These are phyloP conservation scores for Intubia oerlemansii DNA, from an alignment of 2,329 filamentous ascomycete species.

Conservation along the genomic window DNA sequence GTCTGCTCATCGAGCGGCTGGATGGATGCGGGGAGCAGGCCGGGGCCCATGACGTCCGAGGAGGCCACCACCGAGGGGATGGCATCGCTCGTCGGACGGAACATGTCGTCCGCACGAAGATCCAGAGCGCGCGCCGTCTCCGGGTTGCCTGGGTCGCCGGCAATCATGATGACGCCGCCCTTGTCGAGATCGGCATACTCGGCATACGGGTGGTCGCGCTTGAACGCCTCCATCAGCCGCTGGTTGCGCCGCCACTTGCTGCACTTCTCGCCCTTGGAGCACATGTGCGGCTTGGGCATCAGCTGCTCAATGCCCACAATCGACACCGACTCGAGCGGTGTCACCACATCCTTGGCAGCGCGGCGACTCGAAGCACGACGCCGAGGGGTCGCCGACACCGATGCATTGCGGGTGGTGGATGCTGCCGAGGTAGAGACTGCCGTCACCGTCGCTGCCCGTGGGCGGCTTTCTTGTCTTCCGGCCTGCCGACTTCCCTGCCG, in stretches of 20 bases:
- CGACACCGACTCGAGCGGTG: slow-evolving; percentile 65
- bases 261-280: slow-evolving; percentile 72
- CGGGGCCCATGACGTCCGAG: slow-evolving; percentile 68
- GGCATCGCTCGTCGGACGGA: slow-evolving; percentile 51
- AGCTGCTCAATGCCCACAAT: slow-evolving; percentile 86
- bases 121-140: slow-evolving; percentile 29
- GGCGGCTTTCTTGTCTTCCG: too few species aligned
- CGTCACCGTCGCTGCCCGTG: neutral
- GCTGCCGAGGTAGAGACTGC: neutral
- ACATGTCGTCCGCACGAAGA: slow-evolving; percentile 29
- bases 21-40: slow-evolving; percentile 22
- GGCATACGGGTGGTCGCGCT: slow-evolving; percentile 50
- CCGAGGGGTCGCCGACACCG: slow-evolving; percentile 13
- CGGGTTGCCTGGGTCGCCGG: slow-evolving; percentile 61
- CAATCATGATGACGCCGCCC: slow-evolving; percentile 51
- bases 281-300: slow-evolving; percentile 64
- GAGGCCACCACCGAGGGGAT: slow-evolving; percentile 75
- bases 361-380: slow-evolving; percentile 18
- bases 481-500: too few species aligned
- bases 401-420: slow-evolving; percentile 3
- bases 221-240: slow-evolving; percentile 51
- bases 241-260: slow-evolving; percentile 66
- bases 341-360: slow-evolving; percentile 42
- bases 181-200: slow-evolving; percentile 31
- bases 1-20: slow-evolving; percentile 51